Percentiles rank a stretch among this genome's conserved stretches.
phyloP scores from a whole-genome alignment of 345 rosid genomes.

The Rhizophora mangle region DNA sequence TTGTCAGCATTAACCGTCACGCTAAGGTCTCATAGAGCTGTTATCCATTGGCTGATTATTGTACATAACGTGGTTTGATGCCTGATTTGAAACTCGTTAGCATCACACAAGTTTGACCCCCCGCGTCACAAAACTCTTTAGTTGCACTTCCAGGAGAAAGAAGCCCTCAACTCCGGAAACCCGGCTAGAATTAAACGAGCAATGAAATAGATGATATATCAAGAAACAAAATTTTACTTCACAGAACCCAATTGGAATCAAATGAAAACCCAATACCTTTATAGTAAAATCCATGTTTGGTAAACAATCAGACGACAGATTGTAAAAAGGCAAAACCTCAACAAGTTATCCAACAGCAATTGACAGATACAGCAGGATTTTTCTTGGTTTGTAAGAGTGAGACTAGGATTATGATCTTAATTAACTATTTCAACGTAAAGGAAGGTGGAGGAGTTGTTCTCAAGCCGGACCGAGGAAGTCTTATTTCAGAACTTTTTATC shows the following conservation, averaged over 20 bases:
- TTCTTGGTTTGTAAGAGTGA: not conserved
- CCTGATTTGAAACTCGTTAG: not conserved
- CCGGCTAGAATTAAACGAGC: not conserved
- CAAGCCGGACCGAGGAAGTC: slow-evolving; percentile 12
- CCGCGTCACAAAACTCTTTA: not conserved
- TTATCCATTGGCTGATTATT: slow-evolving; percentile 11
- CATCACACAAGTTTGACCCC: not conserved
- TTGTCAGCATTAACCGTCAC: slow-evolving; percentile 1
- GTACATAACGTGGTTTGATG: not conserved
- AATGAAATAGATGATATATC: not conserved
- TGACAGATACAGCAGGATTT: not conserved
- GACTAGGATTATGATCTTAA: not conserved
- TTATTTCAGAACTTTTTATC: slow-evolving; percentile 1
- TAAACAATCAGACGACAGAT: not conserved
- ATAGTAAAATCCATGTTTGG: not conserved
- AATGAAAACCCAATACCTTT: not conserved
- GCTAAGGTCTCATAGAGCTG: slow-evolving; percentile 11
- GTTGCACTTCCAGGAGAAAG: not conserved
- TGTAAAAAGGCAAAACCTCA: not conserved
- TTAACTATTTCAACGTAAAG: not conserved
- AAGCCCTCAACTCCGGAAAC: not conserved
- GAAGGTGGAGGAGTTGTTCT: slow-evolving; percentile 6
- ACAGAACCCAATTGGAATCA: too few species aligned
- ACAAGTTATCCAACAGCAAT: slow-evolving; percentile 4
- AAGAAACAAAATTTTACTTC: not conserved